Conservation (phyloP, 768 basidiomycete species). For the Serendipita sp. region DNA sequence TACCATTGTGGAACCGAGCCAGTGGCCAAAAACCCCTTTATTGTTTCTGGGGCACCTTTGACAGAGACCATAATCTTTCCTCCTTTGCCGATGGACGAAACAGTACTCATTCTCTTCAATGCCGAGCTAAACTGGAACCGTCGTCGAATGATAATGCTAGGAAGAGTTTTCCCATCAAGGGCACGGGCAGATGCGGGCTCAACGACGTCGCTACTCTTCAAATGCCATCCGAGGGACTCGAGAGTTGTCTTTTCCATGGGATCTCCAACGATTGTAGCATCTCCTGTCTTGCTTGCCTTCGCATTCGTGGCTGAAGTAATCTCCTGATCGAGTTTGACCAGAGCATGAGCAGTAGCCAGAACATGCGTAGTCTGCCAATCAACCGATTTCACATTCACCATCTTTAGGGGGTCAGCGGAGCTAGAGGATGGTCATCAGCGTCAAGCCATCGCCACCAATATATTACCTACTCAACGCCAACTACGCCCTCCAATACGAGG, state of each 20-base stretch:
- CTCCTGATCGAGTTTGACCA: slow-evolving; percentile 76
- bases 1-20: slow-evolving; percentile 54
- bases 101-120: slow-evolving; percentile 92
- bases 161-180: slow-evolving; percentile 14
- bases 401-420: slow-evolving; percentile 37
- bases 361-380: slow-evolving; percentile 65
- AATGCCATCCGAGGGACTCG: slow-evolving; percentile 76
- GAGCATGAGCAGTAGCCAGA: slow-evolving; percentile 85
- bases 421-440: slow-evolving; percentile 22
- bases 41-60: slow-evolving; percentile 95
- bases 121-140: slow-evolving; percentile 98
- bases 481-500: slow-evolving; percentile 85
- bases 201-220: slow-evolving; percentile 27
- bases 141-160: slow-evolving; percentile 55
- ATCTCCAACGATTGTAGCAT: slow-evolving; percentile 80
- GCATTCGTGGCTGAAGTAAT: background rate
- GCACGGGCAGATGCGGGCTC: background rate
- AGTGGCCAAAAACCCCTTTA: slow-evolving; percentile 62
- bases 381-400: slow-evolving; percentile 66
- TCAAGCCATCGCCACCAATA: background rate
- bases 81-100: slow-evolving; percentile 47
- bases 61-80: slow-evolving; percentile 51
- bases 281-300: background rate
- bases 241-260: slow-evolving; percentile 98
- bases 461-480: slow-evolving; percentile 66